Conservation (phyloP, 495 filamentous ascomycete genomes). For the Neurospora sp. region DNA sequence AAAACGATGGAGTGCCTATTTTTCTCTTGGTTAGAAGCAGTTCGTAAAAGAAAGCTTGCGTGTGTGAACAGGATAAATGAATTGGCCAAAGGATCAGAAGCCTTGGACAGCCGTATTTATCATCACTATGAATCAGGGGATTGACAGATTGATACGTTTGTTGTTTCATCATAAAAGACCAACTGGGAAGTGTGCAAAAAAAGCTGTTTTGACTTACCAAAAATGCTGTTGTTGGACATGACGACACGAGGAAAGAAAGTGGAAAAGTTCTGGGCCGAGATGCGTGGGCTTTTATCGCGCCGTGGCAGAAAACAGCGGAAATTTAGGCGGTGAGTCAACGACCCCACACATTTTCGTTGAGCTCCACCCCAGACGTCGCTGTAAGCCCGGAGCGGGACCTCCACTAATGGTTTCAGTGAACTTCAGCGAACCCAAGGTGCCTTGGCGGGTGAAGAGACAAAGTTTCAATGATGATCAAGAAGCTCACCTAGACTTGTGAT, state of each 20-base stretch:
- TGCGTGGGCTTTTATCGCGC: slow-evolving; percentile 10
- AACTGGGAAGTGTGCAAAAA: background rate
- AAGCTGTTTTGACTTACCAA: slow-evolving; percentile 15
- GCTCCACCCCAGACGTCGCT: background rate
- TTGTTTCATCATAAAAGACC: slow-evolving; percentile 27
- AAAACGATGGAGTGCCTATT: background rate
- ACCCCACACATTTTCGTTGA: background rate
- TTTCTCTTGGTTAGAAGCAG: slow-evolving; percentile 12
- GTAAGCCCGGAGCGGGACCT: background rate
- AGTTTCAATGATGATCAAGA: background rate
- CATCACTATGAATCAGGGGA: slow-evolving; percentile 32
- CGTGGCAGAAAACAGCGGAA: slow-evolving; percentile 4
- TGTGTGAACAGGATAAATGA: slow-evolving; percentile 1
- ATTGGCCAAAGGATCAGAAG: slow-evolving; percentile 20
- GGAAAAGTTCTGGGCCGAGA: background rate
- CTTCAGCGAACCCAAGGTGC: background rate
- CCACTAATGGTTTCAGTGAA: background rate
- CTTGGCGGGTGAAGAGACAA: background rate
- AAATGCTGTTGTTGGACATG: slow-evolving; percentile 13
- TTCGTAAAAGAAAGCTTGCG: background rate
- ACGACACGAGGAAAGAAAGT: slow-evolving; percentile 8
- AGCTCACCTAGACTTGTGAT: background rate
- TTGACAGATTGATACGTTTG: slow-evolving; percentile 33
- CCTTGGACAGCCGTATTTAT: slow-evolving; percentile 22
- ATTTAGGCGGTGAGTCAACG: background rate